These are phyloP conservation scores for Acacia crassicarpa DNA, from an alignment of 306 rosid species.

Conservation along the genomic window DNA sequence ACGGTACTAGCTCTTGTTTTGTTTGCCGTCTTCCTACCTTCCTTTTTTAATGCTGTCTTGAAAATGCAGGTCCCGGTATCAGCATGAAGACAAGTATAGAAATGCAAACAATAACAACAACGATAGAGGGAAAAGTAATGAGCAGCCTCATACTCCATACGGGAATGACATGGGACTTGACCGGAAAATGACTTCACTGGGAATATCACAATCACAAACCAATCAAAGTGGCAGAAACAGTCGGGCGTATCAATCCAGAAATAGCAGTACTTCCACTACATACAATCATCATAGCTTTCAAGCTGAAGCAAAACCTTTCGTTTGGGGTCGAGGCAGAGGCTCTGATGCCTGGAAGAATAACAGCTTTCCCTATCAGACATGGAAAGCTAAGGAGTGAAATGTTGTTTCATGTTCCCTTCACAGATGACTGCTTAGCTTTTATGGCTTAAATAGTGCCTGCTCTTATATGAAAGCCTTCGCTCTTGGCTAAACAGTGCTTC, in stretches of 20 bases:
- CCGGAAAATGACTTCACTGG: background rate
- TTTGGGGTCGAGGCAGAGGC: background rate
- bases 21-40: background rate
- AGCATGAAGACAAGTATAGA: background rate
- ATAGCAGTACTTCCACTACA: background rate
- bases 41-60: background rate
- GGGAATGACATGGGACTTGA: background rate
- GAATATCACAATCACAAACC: slow-evolving; percentile 14
- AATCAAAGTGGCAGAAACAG: background rate
- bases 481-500: background rate
- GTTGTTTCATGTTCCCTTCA: background rate
- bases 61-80: slow-evolving; percentile 12
- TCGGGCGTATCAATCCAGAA: background rate
- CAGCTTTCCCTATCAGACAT: background rate
- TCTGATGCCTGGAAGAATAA: no score
- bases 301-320: background rate
- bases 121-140: background rate
- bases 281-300: background rate
- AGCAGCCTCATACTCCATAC: background rate
- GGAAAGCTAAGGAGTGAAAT: slow-evolving; percentile 5
- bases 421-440: background rate
- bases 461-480: background rate
- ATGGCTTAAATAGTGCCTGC: no score
- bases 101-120: background rate
- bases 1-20: slow-evolving; percentile 9